Evolutionary conservation across 805 yeast genomes (phyloP).

Genomic region (Sporopachydermia quercuum): DNA sequence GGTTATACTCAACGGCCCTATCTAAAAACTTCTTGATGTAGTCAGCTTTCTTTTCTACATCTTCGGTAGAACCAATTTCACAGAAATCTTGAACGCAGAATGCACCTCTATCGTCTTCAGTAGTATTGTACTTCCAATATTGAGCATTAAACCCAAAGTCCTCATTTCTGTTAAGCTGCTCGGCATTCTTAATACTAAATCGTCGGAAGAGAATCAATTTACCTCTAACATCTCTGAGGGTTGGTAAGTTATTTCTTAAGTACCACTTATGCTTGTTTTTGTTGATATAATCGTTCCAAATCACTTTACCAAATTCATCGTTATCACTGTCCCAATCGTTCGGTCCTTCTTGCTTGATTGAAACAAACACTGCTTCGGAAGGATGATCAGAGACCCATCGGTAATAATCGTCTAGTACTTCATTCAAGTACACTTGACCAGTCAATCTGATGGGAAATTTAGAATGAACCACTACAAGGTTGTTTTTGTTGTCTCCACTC

Average conservation of each 20-base stretch:
- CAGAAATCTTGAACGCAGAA: conserved; percentile 64
- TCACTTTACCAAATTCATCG: conserved; percentile 49
- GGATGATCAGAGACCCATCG: conserved; percentile 35
- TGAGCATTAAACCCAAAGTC: conserved; percentile 54
- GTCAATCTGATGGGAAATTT: conserved; percentile 58
- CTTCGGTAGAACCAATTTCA: conserved; percentile 38
- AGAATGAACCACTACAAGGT: conserved; percentile 58
- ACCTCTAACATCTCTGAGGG: conserved; percentile 48
- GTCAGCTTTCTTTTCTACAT: conserved; percentile 38
- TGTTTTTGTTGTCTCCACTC: conserved; percentile 22
- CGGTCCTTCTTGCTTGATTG: conserved; percentile 63
- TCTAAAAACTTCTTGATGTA: conserved; percentile 41
- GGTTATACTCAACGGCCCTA: conserved; percentile 35
- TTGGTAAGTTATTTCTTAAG: conserved; percentile 40
- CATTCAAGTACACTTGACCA: conserved; percentile 35
- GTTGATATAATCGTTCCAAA: conserved; percentile 42
- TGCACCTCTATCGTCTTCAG: conserved; percentile 46
- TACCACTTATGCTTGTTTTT: conserved; percentile 43
- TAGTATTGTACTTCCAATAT: conserved; percentile 50
- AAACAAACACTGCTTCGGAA: conserved; percentile 49
- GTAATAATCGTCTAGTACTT: conserved; percentile 43
- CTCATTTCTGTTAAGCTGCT: conserved; percentile 15
- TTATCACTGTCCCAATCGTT: conserved; percentile 45
- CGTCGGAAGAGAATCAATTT: conserved; percentile 53
- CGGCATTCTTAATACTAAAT: conserved; percentile 43